These are phyloP conservation scores for Azolla pinnata DNA, from an alignment of 75 land plant genomes.

Conservation along the genomic window DNA sequence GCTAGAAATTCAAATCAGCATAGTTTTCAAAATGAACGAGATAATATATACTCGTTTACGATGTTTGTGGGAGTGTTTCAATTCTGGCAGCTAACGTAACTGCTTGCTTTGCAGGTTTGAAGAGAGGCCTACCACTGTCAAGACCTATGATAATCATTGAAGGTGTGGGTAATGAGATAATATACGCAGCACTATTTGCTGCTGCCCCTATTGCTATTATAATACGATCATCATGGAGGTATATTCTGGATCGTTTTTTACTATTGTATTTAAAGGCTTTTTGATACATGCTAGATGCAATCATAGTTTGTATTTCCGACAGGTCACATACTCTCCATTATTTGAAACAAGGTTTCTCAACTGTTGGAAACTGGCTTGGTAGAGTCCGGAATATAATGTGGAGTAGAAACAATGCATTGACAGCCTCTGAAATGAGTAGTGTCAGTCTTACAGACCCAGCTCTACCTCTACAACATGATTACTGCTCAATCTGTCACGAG, in stretches of 20 bases:
- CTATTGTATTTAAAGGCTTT: too few relatives aligned
- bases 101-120: too few relatives aligned
- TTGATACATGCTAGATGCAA: too few relatives aligned
- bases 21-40: too few relatives aligned
- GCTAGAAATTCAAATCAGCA: too few relatives aligned
- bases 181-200: slow-evolving; percentile 28
- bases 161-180: slow-evolving; percentile 34
- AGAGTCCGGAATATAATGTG: slow-evolving; percentile 17
- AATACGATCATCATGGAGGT: slow-evolving; percentile 26
- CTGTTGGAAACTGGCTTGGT: slow-evolving; percentile 15
- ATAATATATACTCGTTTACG: too few relatives aligned
- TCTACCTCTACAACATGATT: slow-evolving; percentile 51
- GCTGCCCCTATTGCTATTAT: slow-evolving; percentile 28
- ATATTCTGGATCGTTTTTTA: neutral
- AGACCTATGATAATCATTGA: slow-evolving; percentile 29
- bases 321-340: slow-evolving; percentile 6
- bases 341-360: slow-evolving; percentile 12
- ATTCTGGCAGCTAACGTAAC: too few relatives aligned
- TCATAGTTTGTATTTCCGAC: too few relatives aligned
- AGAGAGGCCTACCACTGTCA: too few relatives aligned
- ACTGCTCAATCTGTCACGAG: slow-evolving; percentile 70
- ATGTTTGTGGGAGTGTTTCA: too few relatives aligned
- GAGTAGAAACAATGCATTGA: slow-evolving; percentile 8
- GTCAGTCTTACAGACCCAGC: slow-evolving; percentile 29
- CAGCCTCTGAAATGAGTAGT: neutral